These are phyloP conservation scores for Coprinopsis cinerea DNA, from an alignment of 768 basidiomycete genomes.

Conservation along the genomic window DNA sequence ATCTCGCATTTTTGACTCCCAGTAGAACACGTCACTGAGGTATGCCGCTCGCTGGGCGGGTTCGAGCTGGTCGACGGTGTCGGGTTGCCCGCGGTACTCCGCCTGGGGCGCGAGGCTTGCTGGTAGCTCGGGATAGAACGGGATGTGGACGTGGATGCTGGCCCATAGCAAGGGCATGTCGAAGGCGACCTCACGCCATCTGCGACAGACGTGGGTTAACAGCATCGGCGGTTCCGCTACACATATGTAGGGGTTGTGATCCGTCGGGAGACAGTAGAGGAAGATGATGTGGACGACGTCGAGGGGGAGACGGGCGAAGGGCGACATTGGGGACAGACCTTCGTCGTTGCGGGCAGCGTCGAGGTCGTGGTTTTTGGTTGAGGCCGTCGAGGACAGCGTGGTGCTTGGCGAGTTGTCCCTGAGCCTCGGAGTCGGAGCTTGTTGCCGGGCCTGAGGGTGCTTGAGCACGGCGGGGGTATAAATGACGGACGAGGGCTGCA, in stretches of 20 bases:
- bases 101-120: background rate
- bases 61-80: background rate
- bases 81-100: background rate
- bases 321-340: background rate
- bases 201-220: conserved; percentile 2
- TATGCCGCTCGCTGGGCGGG: background rate
- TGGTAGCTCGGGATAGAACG: background rate
- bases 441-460: background rate
- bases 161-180: conserved; percentile 4
- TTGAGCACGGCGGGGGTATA: background rate
- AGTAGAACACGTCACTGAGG: background rate
- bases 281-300: conserved; percentile 3
- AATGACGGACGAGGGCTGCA: background rate
- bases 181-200: background rate
- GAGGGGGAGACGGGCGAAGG: background rate
- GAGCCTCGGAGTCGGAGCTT: background rate
- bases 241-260: conserved; percentile 4
- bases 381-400: background rate
- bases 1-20: conserved; percentile 4
- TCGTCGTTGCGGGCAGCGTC: background rate
- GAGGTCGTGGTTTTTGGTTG: background rate
- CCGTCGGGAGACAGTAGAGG: background rate
- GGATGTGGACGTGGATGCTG: conserved; percentile 1
- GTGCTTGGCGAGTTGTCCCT: background rate
- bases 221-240: conserved; percentile 1